Percentiles rank a stretch among this genome's conserved stretches.
Evolutionary conservation across 495 filamentous ascomycete genomes (phyloP).

Genomic region (Penicillium roqueforti): DNA sequence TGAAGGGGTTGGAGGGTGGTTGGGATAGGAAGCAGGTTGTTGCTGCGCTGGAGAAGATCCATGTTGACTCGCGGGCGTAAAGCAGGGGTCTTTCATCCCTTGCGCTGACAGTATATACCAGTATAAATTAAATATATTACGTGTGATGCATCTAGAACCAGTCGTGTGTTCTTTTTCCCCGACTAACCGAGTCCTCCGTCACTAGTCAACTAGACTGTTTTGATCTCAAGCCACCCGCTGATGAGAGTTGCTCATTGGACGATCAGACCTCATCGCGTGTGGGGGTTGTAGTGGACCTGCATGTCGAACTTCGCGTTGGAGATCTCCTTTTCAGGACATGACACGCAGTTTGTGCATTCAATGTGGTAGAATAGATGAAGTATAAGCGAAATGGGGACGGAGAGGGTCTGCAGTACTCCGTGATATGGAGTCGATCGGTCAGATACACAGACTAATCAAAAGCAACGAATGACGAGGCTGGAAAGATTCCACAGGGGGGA

Average conservation of each 20-base stretch:
- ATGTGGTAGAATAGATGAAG: too few relatives aligned
- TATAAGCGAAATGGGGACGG: not conserved
- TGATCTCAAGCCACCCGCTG: constrained; percentile 3
- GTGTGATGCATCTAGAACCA: not conserved
- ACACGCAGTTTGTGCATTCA: too few relatives aligned
- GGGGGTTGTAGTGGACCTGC: constrained; percentile 20
- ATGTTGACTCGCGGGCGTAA: constrained; percentile 29
- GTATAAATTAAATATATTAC: not conserved
- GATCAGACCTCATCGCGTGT: constrained; percentile 3
- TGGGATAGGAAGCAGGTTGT: constrained; percentile 36
- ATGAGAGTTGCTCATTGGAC: constrained; percentile 2
- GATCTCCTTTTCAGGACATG: too few relatives aligned
- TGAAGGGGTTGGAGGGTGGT: constrained; percentile 36
- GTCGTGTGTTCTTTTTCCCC: not conserved
- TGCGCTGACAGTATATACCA: too few relatives aligned
- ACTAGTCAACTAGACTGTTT: not conserved
- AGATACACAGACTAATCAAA: not conserved
- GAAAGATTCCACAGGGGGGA: constrained; percentile 2
- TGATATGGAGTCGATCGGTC: constrained; percentile 8
- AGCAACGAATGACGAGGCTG: not conserved
- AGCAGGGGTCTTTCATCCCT: not conserved
- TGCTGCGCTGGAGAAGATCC: constrained; percentile 34
- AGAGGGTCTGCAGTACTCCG: not conserved
- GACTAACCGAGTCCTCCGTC: not conserved
- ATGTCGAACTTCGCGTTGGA: not conserved